Conservation (phyloP, 164 flowering plant genomes). For the Macadamia integrifolia region DNA sequence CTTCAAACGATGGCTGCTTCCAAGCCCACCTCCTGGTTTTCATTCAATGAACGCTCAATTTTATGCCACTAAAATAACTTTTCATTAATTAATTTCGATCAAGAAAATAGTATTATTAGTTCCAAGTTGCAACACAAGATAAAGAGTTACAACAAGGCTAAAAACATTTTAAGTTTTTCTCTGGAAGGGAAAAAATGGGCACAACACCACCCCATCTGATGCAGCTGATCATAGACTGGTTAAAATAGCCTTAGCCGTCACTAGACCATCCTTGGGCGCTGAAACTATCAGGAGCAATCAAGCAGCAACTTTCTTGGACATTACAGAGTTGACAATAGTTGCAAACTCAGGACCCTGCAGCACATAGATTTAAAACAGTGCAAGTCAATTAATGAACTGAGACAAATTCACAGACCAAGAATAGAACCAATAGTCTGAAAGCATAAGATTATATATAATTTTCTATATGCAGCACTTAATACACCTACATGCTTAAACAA, state of each 20-base stretch:
- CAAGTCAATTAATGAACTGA: not conserved
- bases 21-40: too few relatives aligned
- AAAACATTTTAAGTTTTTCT: not conserved
- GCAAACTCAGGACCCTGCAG: conserved; percentile 93
- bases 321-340: conserved; percentile 80
- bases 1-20: too few relatives aligned
- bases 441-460: too few relatives aligned
- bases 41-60: too few relatives aligned
- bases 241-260: conserved; percentile 3
- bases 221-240: conserved; percentile 5
- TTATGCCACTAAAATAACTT: too few relatives aligned
- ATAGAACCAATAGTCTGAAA: not conserved
- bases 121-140: not conserved
- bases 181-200: conserved; percentile 6
- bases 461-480: too few relatives aligned
- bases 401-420: not conserved
- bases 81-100: too few relatives aligned
- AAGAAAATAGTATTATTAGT: too few relatives aligned
- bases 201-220: conserved; percentile 15
- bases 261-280: not conserved
- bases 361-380: conserved; percentile 1
- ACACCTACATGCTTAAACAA: too few relatives aligned
- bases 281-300: conserved; percentile 21
- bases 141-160: not conserved
- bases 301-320: conserved; percentile 87